Conservation (phyloP, 345 rosid genomes). For the Arabidopsis arenosa region DNA sequence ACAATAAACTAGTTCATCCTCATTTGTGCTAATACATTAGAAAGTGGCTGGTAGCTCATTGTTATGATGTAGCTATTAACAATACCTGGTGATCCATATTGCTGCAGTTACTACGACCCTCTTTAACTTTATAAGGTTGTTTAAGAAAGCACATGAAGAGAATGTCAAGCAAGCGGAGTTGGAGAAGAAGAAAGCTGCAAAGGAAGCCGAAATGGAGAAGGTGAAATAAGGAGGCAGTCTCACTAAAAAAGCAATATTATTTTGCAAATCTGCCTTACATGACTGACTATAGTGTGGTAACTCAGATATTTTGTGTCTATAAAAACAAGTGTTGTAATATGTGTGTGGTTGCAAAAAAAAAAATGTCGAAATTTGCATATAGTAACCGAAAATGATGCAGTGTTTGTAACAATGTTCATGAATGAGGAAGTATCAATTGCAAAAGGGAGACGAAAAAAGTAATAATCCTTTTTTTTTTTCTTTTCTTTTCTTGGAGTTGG, state of each 20-base stretch:
- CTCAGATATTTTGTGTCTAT: too few relatives aligned
- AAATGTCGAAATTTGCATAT: too few relatives aligned
- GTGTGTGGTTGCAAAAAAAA: too few relatives aligned
- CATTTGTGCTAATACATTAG: constrained; percentile 3
- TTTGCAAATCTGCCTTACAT: too few relatives aligned
- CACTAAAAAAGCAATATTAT: constrained; percentile 46
- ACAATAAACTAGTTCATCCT: background rate
- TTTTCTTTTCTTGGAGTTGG: too few relatives aligned
- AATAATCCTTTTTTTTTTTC: too few relatives aligned
- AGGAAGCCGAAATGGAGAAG: constrained; percentile 95
- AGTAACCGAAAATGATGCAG: too few relatives aligned
- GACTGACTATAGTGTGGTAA: too few relatives aligned
- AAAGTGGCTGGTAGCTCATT: background rate
- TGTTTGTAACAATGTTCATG: too few relatives aligned
- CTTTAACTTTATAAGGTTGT: constrained; percentile 79
- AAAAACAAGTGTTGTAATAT: too few relatives aligned
- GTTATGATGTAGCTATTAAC: constrained; percentile 4
- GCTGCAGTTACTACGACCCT: constrained; percentile 87
- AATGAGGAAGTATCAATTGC: too few relatives aligned
- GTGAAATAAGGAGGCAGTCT: constrained; percentile 65
- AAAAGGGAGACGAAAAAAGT: too few relatives aligned
- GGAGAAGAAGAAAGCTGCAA: constrained; percentile 90
- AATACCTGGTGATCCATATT: constrained; percentile 8
- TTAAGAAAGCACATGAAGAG: constrained; percentile 94
- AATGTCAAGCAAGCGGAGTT: constrained; percentile 84